A percentile compares a stretch with the other conserved stretches of the same genome.
Conservation (phyloP, 176 grass and related monocot species). For the Miscanthus lutarioriparius region DNA sequence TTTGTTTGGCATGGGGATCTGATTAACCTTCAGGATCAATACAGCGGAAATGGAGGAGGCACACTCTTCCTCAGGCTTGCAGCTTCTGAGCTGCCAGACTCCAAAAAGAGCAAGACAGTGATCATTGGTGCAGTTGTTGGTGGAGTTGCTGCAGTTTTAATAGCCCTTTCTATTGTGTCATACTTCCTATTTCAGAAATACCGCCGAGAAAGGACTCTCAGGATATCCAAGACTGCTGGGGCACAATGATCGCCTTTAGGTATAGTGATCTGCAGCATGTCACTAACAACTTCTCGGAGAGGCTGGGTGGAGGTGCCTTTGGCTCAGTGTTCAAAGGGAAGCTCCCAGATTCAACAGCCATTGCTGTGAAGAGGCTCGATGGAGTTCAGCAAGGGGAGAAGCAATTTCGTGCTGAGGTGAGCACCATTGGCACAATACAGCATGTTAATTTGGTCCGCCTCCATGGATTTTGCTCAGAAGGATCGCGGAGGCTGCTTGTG, state of each 20-base stretch:
- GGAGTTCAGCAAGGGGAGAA: slow-evolving; percentile 85
- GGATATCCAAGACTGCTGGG: slow-evolving; percentile 52
- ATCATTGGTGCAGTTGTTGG: slow-evolving; percentile 47
- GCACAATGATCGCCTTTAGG: slow-evolving; percentile 59
- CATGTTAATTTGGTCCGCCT: slow-evolving; percentile 82
- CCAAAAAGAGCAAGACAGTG: slow-evolving; percentile 46
- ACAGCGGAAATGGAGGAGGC: slow-evolving; percentile 37
- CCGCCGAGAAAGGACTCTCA: slow-evolving; percentile 42
- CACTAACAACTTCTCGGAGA: slow-evolving; percentile 73
- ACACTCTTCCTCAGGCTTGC: slow-evolving; percentile 76
- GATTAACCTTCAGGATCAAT: slow-evolving; percentile 58
- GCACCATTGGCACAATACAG: slow-evolving; percentile 76
- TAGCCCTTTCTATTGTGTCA: slow-evolving; percentile 23
- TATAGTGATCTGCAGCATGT: slow-evolving; percentile 69
- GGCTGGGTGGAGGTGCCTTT: slow-evolving; percentile 71
- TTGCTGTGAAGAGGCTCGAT: slow-evolving; percentile 79
- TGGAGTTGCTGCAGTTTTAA: slow-evolving; percentile 32
- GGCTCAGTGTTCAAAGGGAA: slow-evolving; percentile 70
- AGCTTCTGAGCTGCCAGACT: slow-evolving; percentile 63
- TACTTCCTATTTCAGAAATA: slow-evolving; percentile 43
- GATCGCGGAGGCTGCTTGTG: slow-evolving; percentile 57
- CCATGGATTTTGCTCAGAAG: slow-evolving; percentile 81
- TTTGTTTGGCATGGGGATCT: slow-evolving; percentile 68
- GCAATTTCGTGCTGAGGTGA: slow-evolving; percentile 94
- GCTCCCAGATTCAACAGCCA: slow-evolving; percentile 60